These are phyloP conservation scores for Trichocladium uniseriatum DNA, from an alignment of 495 filamentous ascomycete genomes.

Conservation along the genomic window DNA sequence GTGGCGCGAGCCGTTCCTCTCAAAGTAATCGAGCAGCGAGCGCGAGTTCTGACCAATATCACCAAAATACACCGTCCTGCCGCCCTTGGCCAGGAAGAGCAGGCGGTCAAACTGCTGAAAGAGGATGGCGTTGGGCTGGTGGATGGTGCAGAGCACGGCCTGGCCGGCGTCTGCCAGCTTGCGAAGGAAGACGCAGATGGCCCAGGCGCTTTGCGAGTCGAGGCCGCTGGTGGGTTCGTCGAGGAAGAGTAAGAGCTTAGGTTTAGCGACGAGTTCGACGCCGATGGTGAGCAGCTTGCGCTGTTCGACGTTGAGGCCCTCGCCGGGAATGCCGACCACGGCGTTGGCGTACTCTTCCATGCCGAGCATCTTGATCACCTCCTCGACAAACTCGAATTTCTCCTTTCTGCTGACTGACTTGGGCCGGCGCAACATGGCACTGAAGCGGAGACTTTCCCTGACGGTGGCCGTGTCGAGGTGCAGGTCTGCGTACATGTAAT, in stretches of 20 bases:
- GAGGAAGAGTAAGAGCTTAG: constrained; percentile 62
- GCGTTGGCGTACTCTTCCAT: constrained; percentile 78
- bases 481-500: constrained; percentile 48
- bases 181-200: constrained; percentile 73
- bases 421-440: constrained; percentile 71
- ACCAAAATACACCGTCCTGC: constrained; percentile 61
- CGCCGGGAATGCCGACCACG: constrained; percentile 71
- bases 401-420: constrained; percentile 52
- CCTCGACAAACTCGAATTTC: constrained; percentile 74
- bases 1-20: constrained; percentile 58
- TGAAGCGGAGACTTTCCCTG: constrained; percentile 69
- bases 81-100: constrained; percentile 56
- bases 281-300: constrained; percentile 71
- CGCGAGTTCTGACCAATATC: constrained; percentile 38
- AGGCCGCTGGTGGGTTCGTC: constrained; percentile 77
- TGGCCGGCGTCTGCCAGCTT: constrained; percentile 74
- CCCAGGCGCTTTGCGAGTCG: constrained; percentile 74
- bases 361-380: constrained; percentile 77
- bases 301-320: constrained; percentile 44
- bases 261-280: constrained; percentile 84
- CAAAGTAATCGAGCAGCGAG: constrained; percentile 35
- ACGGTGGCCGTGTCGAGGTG: constrained; percentile 74
- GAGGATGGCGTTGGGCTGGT: constrained; percentile 63
- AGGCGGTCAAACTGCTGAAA: constrained; percentile 70
- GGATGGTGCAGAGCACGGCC: constrained; percentile 65